These are phyloP conservation scores for Porcisia hertigi DNA, from an alignment of 208 protist genomes.

Conservation along the genomic window DNA sequence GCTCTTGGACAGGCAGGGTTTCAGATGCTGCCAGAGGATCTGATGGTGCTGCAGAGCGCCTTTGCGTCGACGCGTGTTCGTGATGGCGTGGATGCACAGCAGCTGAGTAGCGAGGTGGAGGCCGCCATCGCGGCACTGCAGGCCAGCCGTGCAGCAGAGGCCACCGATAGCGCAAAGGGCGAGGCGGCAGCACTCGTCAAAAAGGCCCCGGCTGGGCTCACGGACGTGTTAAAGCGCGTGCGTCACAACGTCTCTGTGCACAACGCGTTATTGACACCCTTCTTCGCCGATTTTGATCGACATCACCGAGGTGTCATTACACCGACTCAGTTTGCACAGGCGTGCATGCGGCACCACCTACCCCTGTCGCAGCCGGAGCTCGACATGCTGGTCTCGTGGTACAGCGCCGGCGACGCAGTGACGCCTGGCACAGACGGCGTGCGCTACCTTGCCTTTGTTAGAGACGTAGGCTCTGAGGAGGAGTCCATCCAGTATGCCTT, in stretches of 20 bases:
- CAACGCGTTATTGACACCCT: slow-evolving; percentile 74
- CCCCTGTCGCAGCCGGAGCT: slow-evolving; percentile 46
- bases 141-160: slow-evolving; percentile 10
- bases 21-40: slow-evolving; percentile 41
- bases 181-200: slow-evolving; percentile 21
- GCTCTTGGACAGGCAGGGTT: slow-evolving; percentile 72
- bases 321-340: slow-evolving; percentile 58
- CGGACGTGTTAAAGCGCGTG: slow-evolving; percentile 43
- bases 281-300: slow-evolving; percentile 89
- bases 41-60: slow-evolving; percentile 43
- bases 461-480: slow-evolving; percentile 61
- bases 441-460: slow-evolving; percentile 74
- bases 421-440: slow-evolving; percentile 31
- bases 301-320: slow-evolving; percentile 73
- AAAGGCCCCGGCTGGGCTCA: slow-evolving; percentile 17
- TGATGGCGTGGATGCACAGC: slow-evolving; percentile 42
- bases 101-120: slow-evolving; percentile 46
- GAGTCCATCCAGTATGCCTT: slow-evolving; percentile 14
- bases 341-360: slow-evolving; percentile 70
- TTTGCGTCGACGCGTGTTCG: slow-evolving; percentile 35
- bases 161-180: slow-evolving; percentile 8
- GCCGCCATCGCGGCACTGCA: slow-evolving; percentile 14
- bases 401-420: slow-evolving; percentile 40
- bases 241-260: slow-evolving; percentile 61
- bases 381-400: slow-evolving; percentile 42